Base-by-base conservation (phyloP, 495 filamentous ascomycete genomes). In the Penicillium taxi region DNA sequence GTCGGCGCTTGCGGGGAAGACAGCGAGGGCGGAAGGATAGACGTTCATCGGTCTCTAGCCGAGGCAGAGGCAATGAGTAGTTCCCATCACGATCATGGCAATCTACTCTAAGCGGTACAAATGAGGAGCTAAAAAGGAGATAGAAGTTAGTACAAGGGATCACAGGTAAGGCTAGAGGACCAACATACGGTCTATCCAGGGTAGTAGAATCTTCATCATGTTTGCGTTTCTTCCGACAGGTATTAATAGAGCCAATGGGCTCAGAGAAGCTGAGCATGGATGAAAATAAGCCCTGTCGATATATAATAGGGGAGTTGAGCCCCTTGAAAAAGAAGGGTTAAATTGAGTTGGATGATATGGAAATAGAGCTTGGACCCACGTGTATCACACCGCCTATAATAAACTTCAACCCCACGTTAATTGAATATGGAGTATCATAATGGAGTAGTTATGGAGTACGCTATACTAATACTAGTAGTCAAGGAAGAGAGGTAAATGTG, bases 1-100 rank as follows among this genome's bases (percentile, higher is more conserved):
- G 40, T 39, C 59, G 50, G 36, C 61, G 61, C 42, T 67, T 64
- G 32, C 57, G 53, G 26, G 59, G 53, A 26, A 63, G 44, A 41
- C 47, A 60, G 28, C 52, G 50, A 9, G 50, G 53, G 13, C 51
- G 52, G 33, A 42, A 39, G 12, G 51, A 52, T 8, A 44, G 34
- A 33, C 31, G 26, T 7, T 21, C 42, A 9, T 58, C 44, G n/a
- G 24, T 32, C 14, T 42, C 42, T 14, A 37, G 42, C 27, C 38
- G 46, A 29, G 50, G 31, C 35, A 45, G 26, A 43, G 48, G 48
- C n/a, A 37, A 14, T 11, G 38, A 38, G 21, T 33, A 35, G 32
- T 28, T 19, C 14, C 19, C 26, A 23, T 48, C 42, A 32, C 26
- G 37, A 14, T 55, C 46, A 6, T 55, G 22, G 19, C 37, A 44